Evolutionary conservation across 441 rosid genomes (phyloP).

Genomic region (Bocquillonia castaneifolia): DNA sequence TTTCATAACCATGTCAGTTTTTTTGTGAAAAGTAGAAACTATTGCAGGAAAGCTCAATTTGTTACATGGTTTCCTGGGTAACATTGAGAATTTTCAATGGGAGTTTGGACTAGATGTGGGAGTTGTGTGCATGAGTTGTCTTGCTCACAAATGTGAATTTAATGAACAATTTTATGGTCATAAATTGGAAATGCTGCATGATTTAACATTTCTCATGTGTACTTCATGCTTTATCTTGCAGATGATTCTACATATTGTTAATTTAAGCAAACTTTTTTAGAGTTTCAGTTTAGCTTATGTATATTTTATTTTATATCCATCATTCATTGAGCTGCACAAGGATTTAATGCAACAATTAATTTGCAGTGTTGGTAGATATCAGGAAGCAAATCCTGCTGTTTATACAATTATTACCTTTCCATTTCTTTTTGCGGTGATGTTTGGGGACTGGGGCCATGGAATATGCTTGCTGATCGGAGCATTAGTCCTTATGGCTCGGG

Average conservation of each 20-base stretch:
- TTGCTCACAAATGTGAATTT: not conserved
- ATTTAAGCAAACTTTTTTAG: not conserved
- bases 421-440: conserved; percentile 97
- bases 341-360: conserved; percentile 29
- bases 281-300: conserved; percentile 16
- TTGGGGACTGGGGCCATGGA: conserved; percentile 99
- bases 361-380: conserved; percentile 90
- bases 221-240: not conserved
- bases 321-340: conserved; percentile 17
- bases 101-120: not conserved
- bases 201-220: not conserved
- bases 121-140: not conserved
- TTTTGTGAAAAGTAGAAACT: not conserved
- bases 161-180: not conserved
- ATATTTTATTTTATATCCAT: conserved; percentile 17
- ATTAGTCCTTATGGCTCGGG: conserved; percentile 72
- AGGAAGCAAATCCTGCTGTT: conserved; percentile 94
- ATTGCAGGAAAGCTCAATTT: not conserved
- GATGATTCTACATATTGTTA: conserved; percentile 12
- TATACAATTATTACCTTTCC: conserved; percentile 84
- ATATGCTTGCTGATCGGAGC: conserved; percentile 91
- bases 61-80: not conserved
- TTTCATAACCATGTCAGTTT: not conserved
- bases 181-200: not conserved
- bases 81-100: not conserved